Percentiles rank a stretch among this genome's conserved stretches.
These are phyloP conservation scores for Aspergillus fischeri DNA, from an alignment of 2,329 filamentous ascomycete species.

Conservation along the genomic window DNA sequence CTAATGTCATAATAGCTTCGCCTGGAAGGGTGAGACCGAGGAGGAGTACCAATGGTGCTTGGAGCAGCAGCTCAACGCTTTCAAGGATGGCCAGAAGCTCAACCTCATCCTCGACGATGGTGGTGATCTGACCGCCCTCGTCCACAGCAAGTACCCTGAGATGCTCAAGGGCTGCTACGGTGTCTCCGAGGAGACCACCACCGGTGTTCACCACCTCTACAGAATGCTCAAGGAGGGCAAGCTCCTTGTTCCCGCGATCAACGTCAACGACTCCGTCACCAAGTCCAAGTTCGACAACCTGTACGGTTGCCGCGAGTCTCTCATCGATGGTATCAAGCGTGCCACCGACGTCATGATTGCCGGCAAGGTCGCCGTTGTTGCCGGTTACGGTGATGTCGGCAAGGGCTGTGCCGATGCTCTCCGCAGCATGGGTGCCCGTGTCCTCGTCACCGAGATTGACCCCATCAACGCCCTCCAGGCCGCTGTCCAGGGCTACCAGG, in stretches of 20 bases:
- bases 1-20: constrained; percentile 46
- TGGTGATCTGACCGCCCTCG: constrained; percentile 91
- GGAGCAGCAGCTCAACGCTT: constrained; percentile 94
- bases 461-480: constrained; percentile 99
- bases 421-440: constrained; percentile 93
- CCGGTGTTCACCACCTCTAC: constrained; percentile 99
- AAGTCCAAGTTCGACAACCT: constrained; percentile 99
- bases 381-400: constrained; percentile 97
- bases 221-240: constrained; percentile 87
- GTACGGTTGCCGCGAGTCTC: constrained; percentile 98
- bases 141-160: constrained; percentile 98
- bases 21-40: constrained; percentile 90
- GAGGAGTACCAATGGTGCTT: constrained; percentile 99
- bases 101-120: constrained; percentile 99
- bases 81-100: constrained; percentile 94
- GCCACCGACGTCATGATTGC: constrained; percentile 99
- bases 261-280: constrained; percentile 99
- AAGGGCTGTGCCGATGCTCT: constrained; percentile 98
- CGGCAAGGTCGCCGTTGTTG: constrained; percentile 96
- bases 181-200: constrained; percentile 99
- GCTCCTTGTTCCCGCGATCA: constrained; percentile 93
- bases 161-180: constrained; percentile 97
- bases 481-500: constrained; percentile 94
- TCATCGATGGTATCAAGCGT: constrained; percentile 99
- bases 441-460: constrained; percentile 94